phyloP scores from a whole-genome alignment of 108 stramenopile species.

The Pseudonitzschia pungens region DNA sequence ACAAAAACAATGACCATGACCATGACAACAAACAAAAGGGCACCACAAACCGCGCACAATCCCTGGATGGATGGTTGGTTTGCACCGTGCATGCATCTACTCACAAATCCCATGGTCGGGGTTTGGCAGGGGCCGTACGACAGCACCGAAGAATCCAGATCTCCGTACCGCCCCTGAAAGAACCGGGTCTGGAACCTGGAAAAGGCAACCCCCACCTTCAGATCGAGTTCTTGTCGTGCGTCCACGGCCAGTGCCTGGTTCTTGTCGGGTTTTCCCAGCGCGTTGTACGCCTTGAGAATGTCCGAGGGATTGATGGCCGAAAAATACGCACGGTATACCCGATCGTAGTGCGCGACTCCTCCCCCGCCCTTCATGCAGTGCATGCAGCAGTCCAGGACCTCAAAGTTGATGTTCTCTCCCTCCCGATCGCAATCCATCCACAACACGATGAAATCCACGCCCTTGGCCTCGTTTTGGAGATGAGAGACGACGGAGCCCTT shows the following conservation, averaged over 20 bases:
- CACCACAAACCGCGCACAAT: background rate
- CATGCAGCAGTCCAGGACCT: slow-evolving; percentile 88
- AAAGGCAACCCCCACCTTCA: slow-evolving; percentile 95
- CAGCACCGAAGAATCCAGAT: slow-evolving; percentile 86
- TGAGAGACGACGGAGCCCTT: slow-evolving; percentile 82
- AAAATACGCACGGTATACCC: slow-evolving; percentile 94
- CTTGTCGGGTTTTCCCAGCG: slow-evolving; percentile 81
- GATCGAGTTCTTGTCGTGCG: slow-evolving; percentile 95
- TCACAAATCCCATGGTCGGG: slow-evolving; percentile 93
- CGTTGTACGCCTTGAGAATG: slow-evolving; percentile 83
- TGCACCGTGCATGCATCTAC: background rate
- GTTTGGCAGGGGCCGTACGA: slow-evolving; percentile 97
- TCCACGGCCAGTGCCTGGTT: slow-evolving; percentile 89
- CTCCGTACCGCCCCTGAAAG: slow-evolving; percentile 90
- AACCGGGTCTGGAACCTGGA: slow-evolving; percentile 93
- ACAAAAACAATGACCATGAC: too few species aligned
- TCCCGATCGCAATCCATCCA: slow-evolving; percentile 98
- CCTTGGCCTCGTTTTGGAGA: slow-evolving; percentile 72
- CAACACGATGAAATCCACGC: slow-evolving; percentile 79
- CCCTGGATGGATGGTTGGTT: too few species aligned
- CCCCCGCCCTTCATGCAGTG: slow-evolving; percentile 57
- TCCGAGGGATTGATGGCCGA: slow-evolving; percentile 92
- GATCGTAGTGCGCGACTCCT: slow-evolving; percentile 55
- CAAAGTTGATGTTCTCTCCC: slow-evolving; percentile 96
- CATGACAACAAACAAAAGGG: background rate